Base-by-base conservation (phyloP, 2,329 filamentous ascomycete genomes). In the Remersonia thermophila region DNA sequence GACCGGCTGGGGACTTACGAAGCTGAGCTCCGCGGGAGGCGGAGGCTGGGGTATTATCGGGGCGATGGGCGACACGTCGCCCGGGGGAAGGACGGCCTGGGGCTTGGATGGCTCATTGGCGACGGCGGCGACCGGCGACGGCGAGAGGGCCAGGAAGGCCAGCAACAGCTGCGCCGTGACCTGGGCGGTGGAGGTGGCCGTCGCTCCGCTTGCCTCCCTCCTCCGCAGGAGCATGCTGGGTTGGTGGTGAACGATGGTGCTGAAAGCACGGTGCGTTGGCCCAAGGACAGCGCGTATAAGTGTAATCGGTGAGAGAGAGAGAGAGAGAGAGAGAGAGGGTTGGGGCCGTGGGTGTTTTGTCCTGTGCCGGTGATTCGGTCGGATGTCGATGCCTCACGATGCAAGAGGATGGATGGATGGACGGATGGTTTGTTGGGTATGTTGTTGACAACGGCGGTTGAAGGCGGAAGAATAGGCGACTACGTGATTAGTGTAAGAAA, bases 141-240 rank as follows among this genome's bases (percentile, higher is more conserved):
- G 20, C 14, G 70, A 65, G 49, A 77, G 58, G 47, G 77, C 74
- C 36, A 29, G 27, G 27, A 83, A 76, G 16, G 77, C 78, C 43
- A 84, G 59, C 40, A 84, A 60, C 32, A 80, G 56, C 30, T 66
- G 64, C 36, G 75, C 70, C 11, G 78, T 79, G 47, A 80, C 70
- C 60, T 70, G 71, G 57, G 68, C 68, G 37, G 71, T 63, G 50
- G 78, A 81, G 47, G 55, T 60, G 60, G 69, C 74, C 38, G 43
- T 47, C 38, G 43, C 40, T 23, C 20, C 20, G 47, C 50, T 48
- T 23, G 42, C 39, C 35, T 47, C 47, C 46, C 39, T 49, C 44
- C 48, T 47, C 39, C 46, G 44, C 32, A 45, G 44, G 26, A 49
- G 50, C 55, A 57, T 58, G 41, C 37, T 32, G 35, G 28, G 36